Base-by-base conservation (phyloP, 306 rosid species). In the Prunus armeniaca region DNA sequence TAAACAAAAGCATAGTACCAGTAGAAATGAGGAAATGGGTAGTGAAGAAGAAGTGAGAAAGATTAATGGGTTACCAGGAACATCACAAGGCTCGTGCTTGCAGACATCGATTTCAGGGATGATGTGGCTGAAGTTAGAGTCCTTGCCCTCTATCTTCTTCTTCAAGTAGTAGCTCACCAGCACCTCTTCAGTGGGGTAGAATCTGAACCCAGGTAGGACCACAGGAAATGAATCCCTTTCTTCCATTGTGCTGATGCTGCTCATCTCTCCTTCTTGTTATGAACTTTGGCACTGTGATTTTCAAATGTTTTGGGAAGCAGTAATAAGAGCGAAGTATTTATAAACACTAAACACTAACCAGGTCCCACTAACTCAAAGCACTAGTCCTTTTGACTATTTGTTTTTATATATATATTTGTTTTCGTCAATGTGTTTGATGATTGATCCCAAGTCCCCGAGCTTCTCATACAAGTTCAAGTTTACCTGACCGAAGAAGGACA, bases 161-260 rank as follows among this genome's bases (percentile, higher is more conserved):
- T 61, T 85, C 41, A 93, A 75, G 67, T 80, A 93, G 67, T 87
- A 49, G 8, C 3, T 4, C 0, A 91, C 56, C 12, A 93, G 89
- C 69, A 85, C 91, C n/a, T 84, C 86, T 5, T 93, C 93, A 0
- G 89, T 84, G 13, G 98, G 98, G 3, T 47, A 60, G 76, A 91
- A 91, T 64, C 93, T 79, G 84, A 34, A 91, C 28, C 93, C 67
- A 63, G 67, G 67, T 8, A 63, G 43, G 7, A 6, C 7, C 67
- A 3, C 13, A 15, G 9, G 10, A 45, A 17, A 6, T 19, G 0
- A n/a, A 8, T 77, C 76, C 2, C 46, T 22, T 63, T 28, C 67
- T 3, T 17, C 24, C 1, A 43, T 18, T 30, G 67, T 65, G 20
- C 57, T 52, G 49, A 14, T 34, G 69, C 69, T 19, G 49, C 50